Conservation (phyloP, 139 green algal genomes). For the Micractinium sp. region DNA sequence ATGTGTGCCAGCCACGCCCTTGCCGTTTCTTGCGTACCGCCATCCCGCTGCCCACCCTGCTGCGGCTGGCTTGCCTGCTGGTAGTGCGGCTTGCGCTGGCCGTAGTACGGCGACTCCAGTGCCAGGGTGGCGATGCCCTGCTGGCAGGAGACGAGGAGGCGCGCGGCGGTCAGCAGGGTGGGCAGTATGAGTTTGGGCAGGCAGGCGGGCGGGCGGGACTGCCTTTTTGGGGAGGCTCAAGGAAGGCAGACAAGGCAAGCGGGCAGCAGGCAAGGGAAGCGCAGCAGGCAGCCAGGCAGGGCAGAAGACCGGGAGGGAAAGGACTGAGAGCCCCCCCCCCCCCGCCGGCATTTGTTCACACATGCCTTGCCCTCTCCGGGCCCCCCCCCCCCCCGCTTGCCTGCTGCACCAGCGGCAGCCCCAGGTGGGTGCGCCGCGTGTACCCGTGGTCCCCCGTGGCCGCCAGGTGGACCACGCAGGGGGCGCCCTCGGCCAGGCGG, state of each 20-base stretch:
- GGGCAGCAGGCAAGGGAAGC: background rate
- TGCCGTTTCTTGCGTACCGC: background rate
- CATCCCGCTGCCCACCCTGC: background rate
- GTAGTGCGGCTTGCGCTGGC: conserved; percentile 62
- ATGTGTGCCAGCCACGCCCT: too few relatives aligned
- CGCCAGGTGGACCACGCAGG: conserved; percentile 82
- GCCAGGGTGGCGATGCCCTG: conserved; percentile 78
- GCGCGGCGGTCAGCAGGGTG: background rate
- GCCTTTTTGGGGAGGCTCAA: background rate
- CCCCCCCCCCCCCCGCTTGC: conserved; percentile 17
- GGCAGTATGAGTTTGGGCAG: background rate
- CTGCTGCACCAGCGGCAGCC: conserved; percentile 67
- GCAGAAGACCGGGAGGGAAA: background rate
- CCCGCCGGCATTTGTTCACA: too few relatives aligned
- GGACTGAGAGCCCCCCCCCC: background rate
- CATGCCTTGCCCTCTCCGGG: background rate
- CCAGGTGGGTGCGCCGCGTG: conserved; percentile 63
- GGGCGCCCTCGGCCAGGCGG: conserved; percentile 5
- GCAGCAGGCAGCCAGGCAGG: background rate
- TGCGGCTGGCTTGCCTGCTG: conserved; percentile 49
- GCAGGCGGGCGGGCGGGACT: too few relatives aligned
- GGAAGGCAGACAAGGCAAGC: background rate
- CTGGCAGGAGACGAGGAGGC: background rate
- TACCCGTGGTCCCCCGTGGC: conserved; percentile 87
- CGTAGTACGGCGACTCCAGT: conserved; percentile 88